A percentile compares a stretch with the other conserved stretches of the same genome.
phyloP scores from a whole-genome alignment of 2,329 filamentous ascomycete genomes.

The Aspergillus nomiae region DNA sequence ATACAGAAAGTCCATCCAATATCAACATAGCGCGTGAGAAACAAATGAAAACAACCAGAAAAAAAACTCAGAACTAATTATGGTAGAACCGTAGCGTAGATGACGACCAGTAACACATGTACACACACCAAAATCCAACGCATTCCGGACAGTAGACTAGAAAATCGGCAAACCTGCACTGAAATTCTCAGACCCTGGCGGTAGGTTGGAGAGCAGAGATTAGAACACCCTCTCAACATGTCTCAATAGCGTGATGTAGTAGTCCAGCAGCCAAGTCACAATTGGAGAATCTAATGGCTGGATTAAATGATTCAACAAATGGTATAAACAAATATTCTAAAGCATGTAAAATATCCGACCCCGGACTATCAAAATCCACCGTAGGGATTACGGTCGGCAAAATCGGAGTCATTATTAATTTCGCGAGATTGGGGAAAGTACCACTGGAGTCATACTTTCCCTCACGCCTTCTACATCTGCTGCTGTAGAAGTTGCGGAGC shows the following conservation, averaged over 20 bases:
- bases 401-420: not conserved
- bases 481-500: slow-evolving; percentile 46
- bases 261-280: not conserved
- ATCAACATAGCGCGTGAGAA: slow-evolving; percentile 22
- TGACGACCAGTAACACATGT: slow-evolving; percentile 11
- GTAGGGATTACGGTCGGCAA: not conserved
- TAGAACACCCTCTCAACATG: not conserved
- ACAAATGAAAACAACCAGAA: slow-evolving; percentile 12
- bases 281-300: not conserved
- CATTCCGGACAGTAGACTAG: slow-evolving; percentile 9
- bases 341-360: not conserved
- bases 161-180: slow-evolving; percentile 9
- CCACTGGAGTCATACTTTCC: not conserved
- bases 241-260: not conserved
- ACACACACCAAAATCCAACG: slow-evolving; percentile 12
- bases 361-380: not conserved
- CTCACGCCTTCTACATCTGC: slow-evolving; percentile 36
- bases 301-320: not conserved
- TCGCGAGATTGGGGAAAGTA: not conserved
- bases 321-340: slow-evolving; percentile 1
- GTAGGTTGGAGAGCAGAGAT: not conserved
- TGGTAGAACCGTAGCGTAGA: slow-evolving; percentile 18
- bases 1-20: slow-evolving; percentile 18
- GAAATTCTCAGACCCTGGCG: not conserved
- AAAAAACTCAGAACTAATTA: slow-evolving; percentile 8